phyloP scores from a whole-genome alignment of 768 basidiomycete genomes.

The Boletus bicolor region DNA sequence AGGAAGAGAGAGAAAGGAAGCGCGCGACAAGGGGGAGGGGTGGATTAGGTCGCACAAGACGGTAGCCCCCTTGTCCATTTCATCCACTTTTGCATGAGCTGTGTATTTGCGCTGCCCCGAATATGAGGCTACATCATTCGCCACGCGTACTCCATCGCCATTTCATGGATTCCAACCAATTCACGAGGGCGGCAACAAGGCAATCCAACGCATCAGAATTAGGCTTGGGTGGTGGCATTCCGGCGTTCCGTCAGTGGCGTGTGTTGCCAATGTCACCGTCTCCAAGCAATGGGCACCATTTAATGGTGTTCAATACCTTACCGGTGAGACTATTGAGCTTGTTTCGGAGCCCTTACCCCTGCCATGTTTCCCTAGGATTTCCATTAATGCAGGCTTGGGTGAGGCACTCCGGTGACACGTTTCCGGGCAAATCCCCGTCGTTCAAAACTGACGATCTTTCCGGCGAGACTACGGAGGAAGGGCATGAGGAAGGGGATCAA shows the following conservation, averaged over 20 bases:
- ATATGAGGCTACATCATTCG: background rate
- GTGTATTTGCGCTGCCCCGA: background rate
- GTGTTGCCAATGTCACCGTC: background rate
- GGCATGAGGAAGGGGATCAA: too few species aligned
- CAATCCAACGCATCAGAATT: background rate
- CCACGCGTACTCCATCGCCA: background rate
- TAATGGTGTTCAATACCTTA: background rate
- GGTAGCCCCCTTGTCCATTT: slow-evolving; percentile 15
- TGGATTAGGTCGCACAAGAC: slow-evolving; percentile 18
- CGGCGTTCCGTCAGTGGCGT: background rate
- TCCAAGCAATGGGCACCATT: background rate
- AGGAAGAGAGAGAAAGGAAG: slow-evolving; percentile 74
- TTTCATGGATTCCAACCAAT: background rate
- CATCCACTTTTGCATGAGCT: background rate
- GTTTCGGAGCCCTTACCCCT: background rate
- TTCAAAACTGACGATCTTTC: background rate
- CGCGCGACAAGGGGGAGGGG: slow-evolving; percentile 28
- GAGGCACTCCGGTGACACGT: background rate
- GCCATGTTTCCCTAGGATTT: background rate
- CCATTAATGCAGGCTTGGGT: background rate
- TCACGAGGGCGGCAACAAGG: background rate
- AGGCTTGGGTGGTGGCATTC: background rate
- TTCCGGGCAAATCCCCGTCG: background rate
- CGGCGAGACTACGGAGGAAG: background rate
- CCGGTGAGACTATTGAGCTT: background rate